Percentiles rank a stretch among this genome's conserved stretches.
These are phyloP conservation scores for Fereydounia khargensis DNA, from an alignment of 1,284 basidiomycete genomes.

Conservation along the genomic window DNA sequence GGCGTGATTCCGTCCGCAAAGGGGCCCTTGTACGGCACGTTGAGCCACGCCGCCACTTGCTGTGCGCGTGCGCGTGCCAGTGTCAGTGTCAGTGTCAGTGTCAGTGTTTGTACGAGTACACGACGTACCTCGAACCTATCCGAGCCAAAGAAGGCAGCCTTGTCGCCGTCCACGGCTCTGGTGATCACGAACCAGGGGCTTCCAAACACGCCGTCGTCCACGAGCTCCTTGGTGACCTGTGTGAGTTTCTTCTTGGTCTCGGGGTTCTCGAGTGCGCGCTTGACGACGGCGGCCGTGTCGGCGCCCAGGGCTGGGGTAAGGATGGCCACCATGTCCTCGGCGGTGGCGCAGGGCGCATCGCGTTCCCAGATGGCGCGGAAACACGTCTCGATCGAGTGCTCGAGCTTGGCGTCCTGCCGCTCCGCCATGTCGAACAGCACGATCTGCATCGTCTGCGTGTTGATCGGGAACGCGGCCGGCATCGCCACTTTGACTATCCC, in stretches of 20 bases:
- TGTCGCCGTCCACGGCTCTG: conserved; percentile 13
- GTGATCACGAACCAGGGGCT: conserved; percentile 36
- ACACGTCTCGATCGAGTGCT: conserved; percentile 18
- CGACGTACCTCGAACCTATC: conserved; percentile 46
- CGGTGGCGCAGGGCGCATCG: conserved; percentile 14
- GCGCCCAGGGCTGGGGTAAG: conserved; percentile 9
- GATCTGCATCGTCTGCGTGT: conserved; percentile 37
- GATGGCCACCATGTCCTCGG: conserved; percentile 22
- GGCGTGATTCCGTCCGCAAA: conserved; percentile 28
- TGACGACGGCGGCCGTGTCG: conserved; percentile 4
- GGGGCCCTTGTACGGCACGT: conserved; percentile 33
- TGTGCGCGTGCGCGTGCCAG: no score
- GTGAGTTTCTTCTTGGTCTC: conserved; percentile 8
- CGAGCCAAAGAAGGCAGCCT: conserved; percentile 27
- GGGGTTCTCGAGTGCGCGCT: conserved; percentile 11
- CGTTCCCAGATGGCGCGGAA: conserved; percentile 41
- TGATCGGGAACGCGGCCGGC: conserved; percentile 49
- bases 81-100: no score
- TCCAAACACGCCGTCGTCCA: conserved; percentile 36
- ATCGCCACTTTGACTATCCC: no score
- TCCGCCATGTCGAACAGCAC: conserved; percentile 27
- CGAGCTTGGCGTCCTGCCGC: no score
- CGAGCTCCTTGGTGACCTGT: conserved; percentile 19
- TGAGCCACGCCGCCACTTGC: conserved; percentile 38
- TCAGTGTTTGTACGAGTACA: no score